Conservation (phyloP, 2,329 filamentous ascomycete genomes). For the Xylariaceae sp. region DNA sequence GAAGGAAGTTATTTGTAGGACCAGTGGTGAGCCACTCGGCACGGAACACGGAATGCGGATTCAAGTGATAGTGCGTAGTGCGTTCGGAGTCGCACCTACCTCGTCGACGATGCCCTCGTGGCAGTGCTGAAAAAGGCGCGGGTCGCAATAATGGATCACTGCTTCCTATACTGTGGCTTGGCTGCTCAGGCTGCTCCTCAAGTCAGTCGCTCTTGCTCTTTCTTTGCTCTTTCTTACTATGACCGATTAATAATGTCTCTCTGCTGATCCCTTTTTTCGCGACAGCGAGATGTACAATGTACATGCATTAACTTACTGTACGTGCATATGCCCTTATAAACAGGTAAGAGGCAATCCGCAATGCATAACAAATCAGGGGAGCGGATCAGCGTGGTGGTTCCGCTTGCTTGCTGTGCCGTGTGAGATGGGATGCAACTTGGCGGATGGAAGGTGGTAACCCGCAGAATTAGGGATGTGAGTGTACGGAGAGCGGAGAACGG, state of each 20-base stretch:
- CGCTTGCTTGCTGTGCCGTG: too few relatives aligned
- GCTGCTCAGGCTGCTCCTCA: neutral
- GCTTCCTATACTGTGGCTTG: slow-evolving; percentile 18
- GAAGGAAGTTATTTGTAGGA: neutral
- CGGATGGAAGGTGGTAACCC: too few relatives aligned
- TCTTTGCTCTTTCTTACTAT: neutral
- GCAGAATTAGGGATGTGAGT: too few relatives aligned
- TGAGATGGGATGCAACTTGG: too few relatives aligned
- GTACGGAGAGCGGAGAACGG: too few relatives aligned
- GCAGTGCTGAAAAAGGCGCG: slow-evolving; percentile 18
- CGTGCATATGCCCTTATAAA: neutral
- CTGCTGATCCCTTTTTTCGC: neutral
- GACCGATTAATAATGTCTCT: neutral
- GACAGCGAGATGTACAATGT: neutral
- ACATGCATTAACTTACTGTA: neutral
- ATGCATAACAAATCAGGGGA: neutral
- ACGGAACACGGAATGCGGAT: neutral
- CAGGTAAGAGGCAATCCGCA: neutral
- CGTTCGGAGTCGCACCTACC: neutral
- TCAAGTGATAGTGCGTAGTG: neutral
- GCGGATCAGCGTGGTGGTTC: too few relatives aligned
- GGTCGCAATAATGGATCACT: slow-evolving; percentile 1
- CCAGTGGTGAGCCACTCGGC: neutral
- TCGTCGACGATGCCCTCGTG: slow-evolving; percentile 19
- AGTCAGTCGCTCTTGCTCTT: too few relatives aligned